Conservation (phyloP, 2,329 filamentous ascomycete genomes). For the Aureobasidium uvarum region DNA sequence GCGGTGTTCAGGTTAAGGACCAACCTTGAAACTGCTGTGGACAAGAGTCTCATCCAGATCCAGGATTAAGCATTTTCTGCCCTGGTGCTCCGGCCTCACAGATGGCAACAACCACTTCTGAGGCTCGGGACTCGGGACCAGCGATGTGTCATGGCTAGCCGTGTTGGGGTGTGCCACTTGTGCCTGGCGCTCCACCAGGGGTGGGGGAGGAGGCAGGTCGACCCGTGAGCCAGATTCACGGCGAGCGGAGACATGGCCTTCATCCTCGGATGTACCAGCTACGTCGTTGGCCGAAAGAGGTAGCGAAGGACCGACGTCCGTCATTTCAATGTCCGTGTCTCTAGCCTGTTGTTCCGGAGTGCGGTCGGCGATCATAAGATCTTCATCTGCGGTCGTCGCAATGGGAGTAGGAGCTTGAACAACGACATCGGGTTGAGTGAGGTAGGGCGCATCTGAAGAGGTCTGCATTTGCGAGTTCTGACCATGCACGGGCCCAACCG, state of each 20-base stretch:
- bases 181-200: conserved; percentile 48
- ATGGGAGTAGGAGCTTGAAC: conserved; percentile 50
- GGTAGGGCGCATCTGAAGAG: conserved; percentile 27
- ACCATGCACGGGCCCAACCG: conserved; percentile 19
- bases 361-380: conserved; percentile 48
- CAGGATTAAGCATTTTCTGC: conserved; percentile 89
- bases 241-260: conserved; percentile 33
- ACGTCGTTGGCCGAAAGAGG: conserved; percentile 55
- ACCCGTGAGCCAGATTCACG: conserved; percentile 42
- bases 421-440: conserved; percentile 40
- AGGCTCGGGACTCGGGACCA: conserved; percentile 47
- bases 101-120: conserved; percentile 78
- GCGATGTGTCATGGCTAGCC: conserved; percentile 33
- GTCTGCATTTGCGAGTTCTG: conserved; percentile 18
- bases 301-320: conserved; percentile 53
- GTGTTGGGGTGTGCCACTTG: conserved; percentile 27
- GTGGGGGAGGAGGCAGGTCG: conserved; percentile 58
- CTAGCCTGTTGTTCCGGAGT: conserved; percentile 49
- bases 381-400: conserved; percentile 38
- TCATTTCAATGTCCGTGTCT: conserved; percentile 63
- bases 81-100: conserved; percentile 72
- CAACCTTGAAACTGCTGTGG: conserved; percentile 97
- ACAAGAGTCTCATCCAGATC: conserved; percentile 96
- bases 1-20: conserved; percentile 29
- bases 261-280: conserved; percentile 40